Evolutionary conservation across 352 stramenopile genomes (phyloP), one percentile per base, ranked within the genome.

Genomic region (Phytopythium aichiense): DNA sequence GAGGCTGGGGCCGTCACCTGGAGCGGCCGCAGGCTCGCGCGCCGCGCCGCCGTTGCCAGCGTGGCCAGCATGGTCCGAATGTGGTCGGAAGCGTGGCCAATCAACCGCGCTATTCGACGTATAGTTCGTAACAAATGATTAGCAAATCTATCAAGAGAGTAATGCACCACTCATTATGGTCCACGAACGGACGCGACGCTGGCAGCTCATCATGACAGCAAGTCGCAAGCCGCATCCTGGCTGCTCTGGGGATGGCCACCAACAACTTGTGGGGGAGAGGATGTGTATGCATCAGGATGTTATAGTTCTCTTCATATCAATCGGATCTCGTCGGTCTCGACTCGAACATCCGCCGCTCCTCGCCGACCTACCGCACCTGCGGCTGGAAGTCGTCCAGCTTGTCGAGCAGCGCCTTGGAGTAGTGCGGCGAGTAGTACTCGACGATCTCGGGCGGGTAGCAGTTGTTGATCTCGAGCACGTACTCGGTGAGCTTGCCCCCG

Each of bases 381-480:
- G 92, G 92, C 67, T 97, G 87, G 69, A 92, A 98, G 60, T 98
- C 95, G 60, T 98, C 95, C 43, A 98, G 85, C 71, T 98, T 98
- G 69, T 98, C 89, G 22, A 98, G 75, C n/a, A 98, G 79, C 55
- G 90, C 95, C 76, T 98, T 98, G 59, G 89, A 96, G 76, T 98
- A 98, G 66, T 98, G 96, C 30, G 93, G 92, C 58, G 89, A 97
- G 76, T 98, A 98, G 69, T 98, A 98, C 74, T 98, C 91, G 53
- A 98, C 94, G 55, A 98, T 97, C 68, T 98, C 95, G 0, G 92
- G 91, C 20, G 95, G 95, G 71, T 98, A 98, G 74, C 92, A 98
- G 56, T 92, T 96, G 81, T 98, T 98, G 77, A 98, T 98, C 63
- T 97, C 85, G 62, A 94, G 72, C 61, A 98, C 98, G 74, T 96